phyloP scores from a whole-genome alignment of 192 early-diverging fungal genomes.

The Chytriomyces hyalinus region DNA sequence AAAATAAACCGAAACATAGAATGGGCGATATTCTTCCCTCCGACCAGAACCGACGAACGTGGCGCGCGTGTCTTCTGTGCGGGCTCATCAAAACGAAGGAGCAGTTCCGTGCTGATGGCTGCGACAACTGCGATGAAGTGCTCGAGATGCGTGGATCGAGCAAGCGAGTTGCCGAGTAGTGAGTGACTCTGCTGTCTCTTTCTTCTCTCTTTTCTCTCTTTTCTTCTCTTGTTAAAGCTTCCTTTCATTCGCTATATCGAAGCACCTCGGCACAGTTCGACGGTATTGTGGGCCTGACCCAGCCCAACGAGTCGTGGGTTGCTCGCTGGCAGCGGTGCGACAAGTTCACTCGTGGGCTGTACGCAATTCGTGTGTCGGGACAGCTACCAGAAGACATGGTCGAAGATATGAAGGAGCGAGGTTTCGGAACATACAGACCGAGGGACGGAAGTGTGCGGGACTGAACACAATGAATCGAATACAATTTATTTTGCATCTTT shows the following conservation, averaged over 20 bases:
- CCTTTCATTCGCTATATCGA: background rate
- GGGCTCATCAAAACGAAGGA: slow-evolving; percentile 50
- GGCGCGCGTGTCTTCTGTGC: slow-evolving; percentile 61
- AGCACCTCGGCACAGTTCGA: slow-evolving; percentile 56
- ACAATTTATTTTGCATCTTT: background rate
- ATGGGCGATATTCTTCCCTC: slow-evolving; percentile 74
- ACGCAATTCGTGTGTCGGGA: slow-evolving; percentile 57
- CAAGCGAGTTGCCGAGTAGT: slow-evolving; percentile 24
- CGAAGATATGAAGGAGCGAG: slow-evolving; percentile 41
- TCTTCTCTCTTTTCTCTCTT: background rate
- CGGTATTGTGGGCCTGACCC: slow-evolving; percentile 53
- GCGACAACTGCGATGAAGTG: slow-evolving; percentile 61
- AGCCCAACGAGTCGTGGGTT: slow-evolving; percentile 54
- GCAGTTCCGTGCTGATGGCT: slow-evolving; percentile 52
- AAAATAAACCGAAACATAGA: slow-evolving; percentile 21
- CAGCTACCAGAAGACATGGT: slow-evolving; percentile 51
- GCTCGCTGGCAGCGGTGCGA: slow-evolving; percentile 60
- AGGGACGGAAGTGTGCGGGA: slow-evolving; percentile 58
- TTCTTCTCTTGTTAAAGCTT: background rate
- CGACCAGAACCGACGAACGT: slow-evolving; percentile 60
- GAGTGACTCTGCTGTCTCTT: background rate
- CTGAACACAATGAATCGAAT: slow-evolving; percentile 26
- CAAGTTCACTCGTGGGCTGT: slow-evolving; percentile 56
- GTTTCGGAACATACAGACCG: slow-evolving; percentile 54
- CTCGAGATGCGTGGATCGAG: slow-evolving; percentile 40